Base-by-base conservation (phyloP, 345 rosid genomes). In the Turritis glabra region DNA sequence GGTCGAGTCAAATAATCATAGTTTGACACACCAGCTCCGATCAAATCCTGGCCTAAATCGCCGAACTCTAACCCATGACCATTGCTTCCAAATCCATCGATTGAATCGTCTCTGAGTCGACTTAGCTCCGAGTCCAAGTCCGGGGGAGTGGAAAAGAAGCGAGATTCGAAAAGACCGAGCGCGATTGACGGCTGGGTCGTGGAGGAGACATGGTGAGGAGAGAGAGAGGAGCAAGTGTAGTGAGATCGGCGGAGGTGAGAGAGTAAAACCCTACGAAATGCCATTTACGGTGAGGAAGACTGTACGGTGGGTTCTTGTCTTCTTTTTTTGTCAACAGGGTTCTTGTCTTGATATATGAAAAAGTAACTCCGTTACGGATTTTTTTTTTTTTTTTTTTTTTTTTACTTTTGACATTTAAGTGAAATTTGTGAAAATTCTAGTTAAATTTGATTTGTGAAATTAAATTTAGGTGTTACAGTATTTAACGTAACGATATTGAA, bases 161-260 rank as follows among this genome's bases (percentile, higher is more conserved):
- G 87, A 11, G 77, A 65, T 33, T 52, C 59, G 13, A 13, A 56
- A 48, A 41, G 53, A 17, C 7, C n/a, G 29, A 67, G 47, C 17
- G 67, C 17, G 15, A 61, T 64, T 7, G 54, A 43, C 1, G 64
- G 77, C 11, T 8, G 71, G 3, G 62, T 13, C 22, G 43, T 32
- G 21, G 35, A 7, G 53, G 69, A 35, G 74, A 66, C 64, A 38
- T 41, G 59, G 66, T 9, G 69, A 63, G 46, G 47, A 17, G 69
- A 73, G 17, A 37, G 75, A 32, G 48, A 67, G 58, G 75, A 29
- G 26, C 7, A 2, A 23, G 71, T 15, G 33, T 54, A 58, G 12
- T 69, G 77, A 4, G 85, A 73, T 53, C 90, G 85, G 58, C 85
- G 87, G 82, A 85, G 83, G 65, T 72, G 81, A 51, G 83, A 77